Evolutionary conservation across 1,284 basidiomycete species (phyloP).

Genomic region (Irpex sp.): DNA sequence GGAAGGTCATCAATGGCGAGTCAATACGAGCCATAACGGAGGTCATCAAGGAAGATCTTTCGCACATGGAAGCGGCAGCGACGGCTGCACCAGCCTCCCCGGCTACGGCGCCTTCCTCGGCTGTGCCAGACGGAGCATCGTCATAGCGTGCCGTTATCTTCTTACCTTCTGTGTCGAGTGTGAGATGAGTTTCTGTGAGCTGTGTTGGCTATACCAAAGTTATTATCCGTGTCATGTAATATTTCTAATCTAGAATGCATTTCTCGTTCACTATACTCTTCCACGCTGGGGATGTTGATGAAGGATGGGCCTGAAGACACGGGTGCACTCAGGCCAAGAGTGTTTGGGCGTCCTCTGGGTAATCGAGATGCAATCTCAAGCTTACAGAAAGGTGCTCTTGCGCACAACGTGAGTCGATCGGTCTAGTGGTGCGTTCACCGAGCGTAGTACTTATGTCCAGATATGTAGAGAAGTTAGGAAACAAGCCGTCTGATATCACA

Average conservation of each 20-base stretch:
- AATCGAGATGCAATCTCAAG: not conserved
- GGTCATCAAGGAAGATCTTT: conserved; percentile 55
- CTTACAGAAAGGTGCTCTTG: not conserved
- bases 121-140: not conserved
- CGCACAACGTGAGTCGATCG: not conserved
- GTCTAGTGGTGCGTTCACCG: not conserved
- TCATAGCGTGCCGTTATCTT: not conserved
- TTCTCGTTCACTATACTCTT: not conserved
- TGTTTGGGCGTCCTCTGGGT: too few species aligned
- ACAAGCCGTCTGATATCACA: too few species aligned
- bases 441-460: not conserved
- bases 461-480: too few species aligned
- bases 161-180: not conserved
- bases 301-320: not conserved
- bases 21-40: conserved; percentile 66
- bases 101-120: not conserved
- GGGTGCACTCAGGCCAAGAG: too few species aligned
- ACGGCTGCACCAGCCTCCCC: not conserved
- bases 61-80: conserved; percentile 29
- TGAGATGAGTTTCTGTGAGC: not conserved
- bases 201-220: not conserved
- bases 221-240: not conserved
- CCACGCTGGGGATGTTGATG: not conserved
- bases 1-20: conserved; percentile 80
- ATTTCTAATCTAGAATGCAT: not conserved